Evolutionary conservation across 1,284 basidiomycete genomes (phyloP), one percentile per base, ranked within the genome.

Genomic region (Ustilago bromivora): DNA sequence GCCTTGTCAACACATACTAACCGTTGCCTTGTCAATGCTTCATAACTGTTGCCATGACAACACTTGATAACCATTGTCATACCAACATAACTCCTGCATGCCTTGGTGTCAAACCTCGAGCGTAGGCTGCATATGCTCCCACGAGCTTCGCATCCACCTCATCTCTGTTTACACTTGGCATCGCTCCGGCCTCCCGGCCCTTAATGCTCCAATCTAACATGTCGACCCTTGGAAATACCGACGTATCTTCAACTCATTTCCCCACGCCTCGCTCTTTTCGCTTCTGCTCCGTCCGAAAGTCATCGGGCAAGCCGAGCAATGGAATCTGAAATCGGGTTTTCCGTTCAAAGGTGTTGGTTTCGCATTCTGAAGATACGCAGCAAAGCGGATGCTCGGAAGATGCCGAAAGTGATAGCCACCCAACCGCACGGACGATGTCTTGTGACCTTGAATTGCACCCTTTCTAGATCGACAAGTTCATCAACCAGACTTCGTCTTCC

Each of bases 351-450:
- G 61, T 56, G 52, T 62, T 62, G 59, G 49, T 61, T 46, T 31
- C 31, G 43, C 23, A 31, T 7, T n/a, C 36, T n/a, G 36, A 35
- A 15, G 6, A 19, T 17, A 43, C 12, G 40, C 40, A 43, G 40
- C 40, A 34, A 17, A 40, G 35, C 66, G 66, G 66, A 68, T 61
- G 66, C 31, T 71, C 58, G 68, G 68, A 61, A 53, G 68, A 65
- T 38, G 59, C 62, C 62, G 54, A 61, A 32, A 19, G 19, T 51
- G 49, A 28, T 28, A 51, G 49, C 49, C 49, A 19, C 10, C 23
- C 40, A 40, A 43, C 28, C 28, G 49, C 49, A 51, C 23, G 28
- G 46, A 36, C 19, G 59, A 68, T 68, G 66, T 68, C 66, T 68
- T 62, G 60, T 62, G 66, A 68, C 66, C 57, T 49, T 54, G 32